Evolutionary conservation across 2,329 filamentous ascomycete genomes (phyloP).

Genomic region (Pseudogymnoascus sp.): DNA sequence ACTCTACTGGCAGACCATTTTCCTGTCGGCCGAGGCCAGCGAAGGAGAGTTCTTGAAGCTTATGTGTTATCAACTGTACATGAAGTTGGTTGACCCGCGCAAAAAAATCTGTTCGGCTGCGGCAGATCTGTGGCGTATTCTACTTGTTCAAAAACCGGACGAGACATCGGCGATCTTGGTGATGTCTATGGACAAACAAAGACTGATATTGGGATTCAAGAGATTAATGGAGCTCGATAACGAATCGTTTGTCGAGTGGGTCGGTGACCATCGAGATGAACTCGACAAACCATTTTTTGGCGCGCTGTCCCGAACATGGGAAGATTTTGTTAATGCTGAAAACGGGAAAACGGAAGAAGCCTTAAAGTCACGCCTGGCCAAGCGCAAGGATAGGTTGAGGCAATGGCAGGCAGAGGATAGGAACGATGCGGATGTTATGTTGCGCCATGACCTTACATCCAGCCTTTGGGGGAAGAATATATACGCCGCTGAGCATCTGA

Average conservation of each 20-base stretch:
- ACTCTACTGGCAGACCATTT: slow-evolving; percentile 90
- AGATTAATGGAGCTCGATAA: slow-evolving; percentile 84
- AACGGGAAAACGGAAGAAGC: slow-evolving; percentile 74
- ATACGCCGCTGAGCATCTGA: slow-evolving; percentile 82
- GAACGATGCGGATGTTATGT: slow-evolving; percentile 61
- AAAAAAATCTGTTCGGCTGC: slow-evolving; percentile 64
- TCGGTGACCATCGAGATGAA: slow-evolving; percentile 71
- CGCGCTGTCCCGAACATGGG: slow-evolving; percentile 75
- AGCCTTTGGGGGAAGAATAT: slow-evolving; percentile 94
- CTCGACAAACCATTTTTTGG: slow-evolving; percentile 79
- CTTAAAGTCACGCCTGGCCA: slow-evolving; percentile 60
- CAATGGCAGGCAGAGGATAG: slow-evolving; percentile 68
- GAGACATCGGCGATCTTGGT: slow-evolving; percentile 70
- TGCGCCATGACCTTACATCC: slow-evolving; percentile 80
- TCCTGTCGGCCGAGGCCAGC: slow-evolving; percentile 67
- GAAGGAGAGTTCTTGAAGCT: slow-evolving; percentile 79
- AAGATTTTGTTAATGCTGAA: slow-evolving; percentile 75
- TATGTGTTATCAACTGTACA: slow-evolving; percentile 88
- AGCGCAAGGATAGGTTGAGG: slow-evolving; percentile 74
- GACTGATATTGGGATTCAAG: slow-evolving; percentile 69
- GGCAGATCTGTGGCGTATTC: slow-evolving; percentile 80
- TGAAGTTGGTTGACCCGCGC: slow-evolving; percentile 69
- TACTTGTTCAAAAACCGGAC: slow-evolving; percentile 85
- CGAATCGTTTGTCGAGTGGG: slow-evolving; percentile 78
- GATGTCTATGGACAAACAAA: slow-evolving; percentile 61